These are phyloP conservation scores for Holtermannia corniformis DNA, from an alignment of 768 basidiomycete genomes.

Conservation along the genomic window DNA sequence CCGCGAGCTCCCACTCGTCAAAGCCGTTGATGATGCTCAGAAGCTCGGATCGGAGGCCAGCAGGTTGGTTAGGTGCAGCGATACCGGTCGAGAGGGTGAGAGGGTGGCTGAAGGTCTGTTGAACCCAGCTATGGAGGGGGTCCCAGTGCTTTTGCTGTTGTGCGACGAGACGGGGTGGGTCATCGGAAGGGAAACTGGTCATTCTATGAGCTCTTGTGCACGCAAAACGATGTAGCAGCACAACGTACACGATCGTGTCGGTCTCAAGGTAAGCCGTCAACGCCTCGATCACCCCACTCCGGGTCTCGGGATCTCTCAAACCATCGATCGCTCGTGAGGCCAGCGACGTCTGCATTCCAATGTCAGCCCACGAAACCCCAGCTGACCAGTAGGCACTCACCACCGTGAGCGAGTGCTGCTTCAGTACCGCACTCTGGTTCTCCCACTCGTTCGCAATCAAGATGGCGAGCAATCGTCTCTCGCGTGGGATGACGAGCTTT, in stretches of 20 bases:
- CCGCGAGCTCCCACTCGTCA: constrained; percentile 86
- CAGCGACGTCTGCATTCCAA: constrained; percentile 63
- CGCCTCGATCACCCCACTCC: constrained; percentile 55
- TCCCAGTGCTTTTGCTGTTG: constrained; percentile 80
- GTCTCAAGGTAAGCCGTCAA: constrained; percentile 83
- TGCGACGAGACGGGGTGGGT: constrained; percentile 62
- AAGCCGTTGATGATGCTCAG: constrained; percentile 52
- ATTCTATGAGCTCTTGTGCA: background rate
- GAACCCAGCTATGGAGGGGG: constrained; percentile 73
- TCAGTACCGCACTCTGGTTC: constrained; percentile 71
- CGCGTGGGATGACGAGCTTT: constrained; percentile 57
- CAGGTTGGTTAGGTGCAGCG: constrained; percentile 59
- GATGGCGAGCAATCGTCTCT: constrained; percentile 64
- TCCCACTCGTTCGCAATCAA: constrained; percentile 96
- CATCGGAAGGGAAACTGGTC: constrained; percentile 70
- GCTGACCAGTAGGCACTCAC: constrained; percentile 44
- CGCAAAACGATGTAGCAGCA: background rate
- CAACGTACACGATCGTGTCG: constrained; percentile 54
- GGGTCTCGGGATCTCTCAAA: constrained; percentile 51
- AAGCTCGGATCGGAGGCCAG: constrained; percentile 57
- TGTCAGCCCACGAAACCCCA: background rate
- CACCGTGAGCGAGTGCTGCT: constrained; percentile 84
- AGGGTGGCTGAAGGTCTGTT: constrained; percentile 56
- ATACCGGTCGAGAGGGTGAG: constrained; percentile 64
- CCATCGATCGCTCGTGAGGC: constrained; percentile 82